Evolutionary conservation across 2,329 filamentous ascomycete genomes (phyloP).

Genomic region (Paraphaeosphaeria minitans): DNA sequence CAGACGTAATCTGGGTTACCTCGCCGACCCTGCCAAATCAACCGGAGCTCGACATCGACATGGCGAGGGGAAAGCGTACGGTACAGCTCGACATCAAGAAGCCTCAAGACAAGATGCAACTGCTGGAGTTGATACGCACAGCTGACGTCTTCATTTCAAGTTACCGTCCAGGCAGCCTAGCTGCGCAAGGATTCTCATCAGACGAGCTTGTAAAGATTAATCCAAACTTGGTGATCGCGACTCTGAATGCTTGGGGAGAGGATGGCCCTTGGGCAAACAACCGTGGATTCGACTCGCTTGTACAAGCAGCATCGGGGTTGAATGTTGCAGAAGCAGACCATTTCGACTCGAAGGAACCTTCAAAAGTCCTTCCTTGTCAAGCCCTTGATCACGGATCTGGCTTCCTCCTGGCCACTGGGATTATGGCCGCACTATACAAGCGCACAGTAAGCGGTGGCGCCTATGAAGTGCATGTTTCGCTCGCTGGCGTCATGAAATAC

Average conservation of each 20-base stretch:
- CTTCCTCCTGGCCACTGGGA: conserved; percentile 60
- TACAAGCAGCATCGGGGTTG: conserved; percentile 62
- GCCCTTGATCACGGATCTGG: conserved; percentile 62
- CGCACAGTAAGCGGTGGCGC: conserved; percentile 53
- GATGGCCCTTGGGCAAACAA: conserved; percentile 53
- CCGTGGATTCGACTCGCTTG: conserved; percentile 62
- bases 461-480: conserved; percentile 60
- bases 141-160: conserved; percentile 62
- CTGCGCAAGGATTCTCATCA: conserved; percentile 49
- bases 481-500: conserved; percentile 63
- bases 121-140: conserved; percentile 52
- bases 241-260: conserved; percentile 59
- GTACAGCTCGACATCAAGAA: conserved; percentile 55
- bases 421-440: conserved; percentile 58
- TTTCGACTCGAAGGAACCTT: conserved; percentile 46
- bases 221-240: conserved; percentile 56
- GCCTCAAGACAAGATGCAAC: conserved; percentile 46
- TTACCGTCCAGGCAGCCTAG: conserved; percentile 57
- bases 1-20: conserved; percentile 55
- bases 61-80: conserved; percentile 57
- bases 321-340: conserved; percentile 61
- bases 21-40: conserved; percentile 51
- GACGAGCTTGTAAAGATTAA: conserved; percentile 48
- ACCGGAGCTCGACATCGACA: conserved; percentile 47
- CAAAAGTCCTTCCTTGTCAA: conserved; percentile 58